These are phyloP conservation scores for Saccharum officinarum DNA, from an alignment of 176 grass and related monocot species.

Conservation along the genomic window DNA sequence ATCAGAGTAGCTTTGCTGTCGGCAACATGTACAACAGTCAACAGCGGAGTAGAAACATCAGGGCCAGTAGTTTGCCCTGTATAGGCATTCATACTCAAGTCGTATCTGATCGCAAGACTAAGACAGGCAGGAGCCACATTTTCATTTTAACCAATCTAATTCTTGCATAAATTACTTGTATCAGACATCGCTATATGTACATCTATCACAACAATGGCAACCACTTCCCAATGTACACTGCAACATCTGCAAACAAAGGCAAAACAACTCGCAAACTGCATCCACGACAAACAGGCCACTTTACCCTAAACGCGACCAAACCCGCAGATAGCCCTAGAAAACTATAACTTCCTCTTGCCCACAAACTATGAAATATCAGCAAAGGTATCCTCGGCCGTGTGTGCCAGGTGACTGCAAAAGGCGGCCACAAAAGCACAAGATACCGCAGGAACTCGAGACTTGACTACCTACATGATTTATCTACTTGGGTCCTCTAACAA, in stretches of 20 bases:
- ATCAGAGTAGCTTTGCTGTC: constrained; percentile 11
- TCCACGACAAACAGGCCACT: constrained; percentile 40
- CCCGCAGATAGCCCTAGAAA: constrained; percentile 17
- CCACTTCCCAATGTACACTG: constrained; percentile 61
- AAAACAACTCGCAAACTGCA: constrained; percentile 26
- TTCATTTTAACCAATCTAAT: constrained; percentile 29
- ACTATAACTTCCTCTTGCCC: constrained; percentile 28
- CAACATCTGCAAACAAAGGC: constrained; percentile 58
- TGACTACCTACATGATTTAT: constrained; percentile 43
- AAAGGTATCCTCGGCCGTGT: neutral
- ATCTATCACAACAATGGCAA: constrained; percentile 36
- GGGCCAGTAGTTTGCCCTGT: neutral
- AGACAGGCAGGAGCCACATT: neutral
- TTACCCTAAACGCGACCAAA: constrained; percentile 13
- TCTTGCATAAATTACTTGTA: constrained; percentile 36
- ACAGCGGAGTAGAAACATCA: neutral
- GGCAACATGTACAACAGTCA: neutral
- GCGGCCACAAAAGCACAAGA: neutral
- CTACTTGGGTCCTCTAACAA: constrained; percentile 84
- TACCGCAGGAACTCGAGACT: constrained; percentile 1
- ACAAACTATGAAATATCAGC: neutral
- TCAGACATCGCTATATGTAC: constrained; percentile 47
- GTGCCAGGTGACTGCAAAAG: constrained; percentile 25
- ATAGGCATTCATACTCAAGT: neutral
- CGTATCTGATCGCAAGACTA: neutral